Base-by-base conservation (phyloP, 768 basidiomycete species). In the Fomitopsis pulvina region DNA sequence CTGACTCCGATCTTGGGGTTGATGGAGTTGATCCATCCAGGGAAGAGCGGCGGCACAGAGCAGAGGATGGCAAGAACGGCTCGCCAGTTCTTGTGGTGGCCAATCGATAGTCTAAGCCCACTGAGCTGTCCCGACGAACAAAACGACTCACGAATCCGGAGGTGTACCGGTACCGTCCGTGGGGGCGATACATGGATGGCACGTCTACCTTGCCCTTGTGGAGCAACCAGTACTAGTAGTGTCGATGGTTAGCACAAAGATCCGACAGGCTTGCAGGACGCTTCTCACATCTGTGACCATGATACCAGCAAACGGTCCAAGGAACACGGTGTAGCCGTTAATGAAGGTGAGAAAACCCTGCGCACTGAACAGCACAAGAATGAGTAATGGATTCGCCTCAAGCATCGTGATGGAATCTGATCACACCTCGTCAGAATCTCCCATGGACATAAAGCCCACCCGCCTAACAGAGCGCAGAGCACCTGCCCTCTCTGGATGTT, bases 361-460 rank as follows among this genome's bases (percentile, higher is more conserved):
- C 0, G 85, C 87, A 20, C 68, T 67, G 18, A 9, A 20, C 41
- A n/a, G 27, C 21, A 12, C 3, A 20, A 41, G 22, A 14, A 12
- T n/a, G 26, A 5, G 6, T 22, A n/a, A n/a, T 34, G 32, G 32
- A 34, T n/a, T 34, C 32, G n/a, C 10, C n/a, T 9, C 32, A 9
- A 34, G 32, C 32, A n/a, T n/a, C 32, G n/a, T n/a, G 32, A 9
- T 9, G 32, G 38, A 58, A 14, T 48, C 45, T 53, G 18, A 11
- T n/a, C 63, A 24, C 59, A 70, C 52, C 65, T 72, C 16, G 73
- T 72, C 27, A 93, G 70, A 47, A 94, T 90, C 66, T 91, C 81
- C 92, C 91, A 94, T 3, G 91, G 89, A 53, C 79, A 81, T n/a
- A 90, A 65, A 0, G 76, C 80, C 91, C 92, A 94, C 0, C 88